phyloP scores from a whole-genome alignment of 2,329 filamentous ascomycete species.

The Macroventuria anomochaeta region DNA sequence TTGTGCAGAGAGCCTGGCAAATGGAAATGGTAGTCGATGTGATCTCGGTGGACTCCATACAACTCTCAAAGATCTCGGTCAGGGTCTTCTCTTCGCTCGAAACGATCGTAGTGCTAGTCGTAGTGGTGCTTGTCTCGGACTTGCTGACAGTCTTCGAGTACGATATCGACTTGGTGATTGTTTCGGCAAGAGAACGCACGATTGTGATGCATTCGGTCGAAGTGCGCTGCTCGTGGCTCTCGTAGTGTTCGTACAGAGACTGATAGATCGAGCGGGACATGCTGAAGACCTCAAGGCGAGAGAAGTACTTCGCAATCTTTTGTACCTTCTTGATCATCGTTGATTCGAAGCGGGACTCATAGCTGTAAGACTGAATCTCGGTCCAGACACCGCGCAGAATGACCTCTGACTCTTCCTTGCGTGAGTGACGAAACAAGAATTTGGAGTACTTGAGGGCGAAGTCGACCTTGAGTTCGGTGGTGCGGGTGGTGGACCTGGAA shows the following conservation, averaged over 20 bases:
- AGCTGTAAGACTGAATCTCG: slow-evolving; percentile 31
- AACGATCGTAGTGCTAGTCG: slow-evolving; percentile 20
- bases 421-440: slow-evolving; percentile 27
- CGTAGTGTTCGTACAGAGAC: slow-evolving; percentile 34
- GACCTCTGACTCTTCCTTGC: slow-evolving; percentile 32
- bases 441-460: slow-evolving; percentile 31
- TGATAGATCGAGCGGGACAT: slow-evolving; percentile 33
- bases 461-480: slow-evolving; percentile 27
- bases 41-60: slow-evolving; percentile 25
- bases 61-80: slow-evolving; percentile 29
- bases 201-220: slow-evolving; percentile 35
- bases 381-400: slow-evolving; percentile 31
- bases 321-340: slow-evolving; percentile 29
- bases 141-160: slow-evolving; percentile 16
- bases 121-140: slow-evolving; percentile 20
- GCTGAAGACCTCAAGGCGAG: slow-evolving; percentile 24
- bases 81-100: slow-evolving; percentile 28
- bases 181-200: slow-evolving; percentile 31
- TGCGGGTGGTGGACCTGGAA: slow-evolving; percentile 20
- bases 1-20: slow-evolving; percentile 29
- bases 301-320: slow-evolving; percentile 29
- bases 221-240: slow-evolving; percentile 32
- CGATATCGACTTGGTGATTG: slow-evolving; percentile 29
- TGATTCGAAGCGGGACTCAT: slow-evolving; percentile 28
- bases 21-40: slow-evolving; percentile 29